Conservation (phyloP, 495 filamentous ascomycete genomes). For the Hypoxylon subgilvum region DNA sequence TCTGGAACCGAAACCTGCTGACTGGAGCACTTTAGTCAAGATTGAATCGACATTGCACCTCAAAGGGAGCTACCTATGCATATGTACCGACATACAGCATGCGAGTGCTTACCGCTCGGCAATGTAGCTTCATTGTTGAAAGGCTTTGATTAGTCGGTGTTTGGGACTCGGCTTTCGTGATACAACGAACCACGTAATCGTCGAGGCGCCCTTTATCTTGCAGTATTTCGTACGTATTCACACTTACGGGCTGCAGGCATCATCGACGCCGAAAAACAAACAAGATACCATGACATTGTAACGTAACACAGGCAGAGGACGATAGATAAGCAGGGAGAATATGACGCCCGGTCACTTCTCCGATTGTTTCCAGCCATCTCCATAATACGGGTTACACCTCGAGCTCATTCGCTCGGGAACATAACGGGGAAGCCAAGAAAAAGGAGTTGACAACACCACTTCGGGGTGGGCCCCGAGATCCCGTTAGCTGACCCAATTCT, state of each 20-base stretch:
- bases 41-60: too few relatives aligned
- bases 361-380: conserved; percentile 28
- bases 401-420: conserved; percentile 27
- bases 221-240: too few relatives aligned
- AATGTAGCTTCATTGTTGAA: too few relatives aligned
- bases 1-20: neutral
- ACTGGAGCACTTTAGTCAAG: too few relatives aligned
- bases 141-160: too few relatives aligned
- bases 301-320: conserved; percentile 8
- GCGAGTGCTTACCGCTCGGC: neutral
- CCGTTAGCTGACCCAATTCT: conserved; percentile 14
- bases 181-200: too few relatives aligned
- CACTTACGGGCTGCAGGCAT: too few relatives aligned
- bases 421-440: conserved; percentile 35
- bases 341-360: conserved; percentile 1
- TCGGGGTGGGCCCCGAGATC: conserved; percentile 34
- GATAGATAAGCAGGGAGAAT: conserved; percentile 14
- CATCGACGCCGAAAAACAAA: neutral
- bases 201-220: too few relatives aligned
- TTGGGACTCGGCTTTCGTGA: too few relatives aligned
- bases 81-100: neutral
- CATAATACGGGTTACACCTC: conserved; percentile 21
- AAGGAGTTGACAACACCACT: conserved; percentile 20
- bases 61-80: too few relatives aligned
- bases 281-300: neutral